These are phyloP conservation scores for Geotrichum phurueaensis DNA, from an alignment of 1,139 yeast species.

Conservation along the genomic window DNA sequence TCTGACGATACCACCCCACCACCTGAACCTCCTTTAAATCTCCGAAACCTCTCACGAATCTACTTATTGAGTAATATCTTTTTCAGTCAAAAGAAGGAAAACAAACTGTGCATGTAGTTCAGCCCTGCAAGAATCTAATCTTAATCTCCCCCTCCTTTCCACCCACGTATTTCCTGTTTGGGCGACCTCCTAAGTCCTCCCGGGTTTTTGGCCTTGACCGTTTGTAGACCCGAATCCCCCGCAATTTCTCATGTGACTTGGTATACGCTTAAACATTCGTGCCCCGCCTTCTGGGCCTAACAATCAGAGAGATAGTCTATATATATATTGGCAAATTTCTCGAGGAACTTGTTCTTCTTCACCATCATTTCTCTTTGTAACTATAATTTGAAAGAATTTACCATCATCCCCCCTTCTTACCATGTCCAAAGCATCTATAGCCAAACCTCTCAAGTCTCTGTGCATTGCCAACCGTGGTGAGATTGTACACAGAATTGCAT, in stretches of 20 bases:
- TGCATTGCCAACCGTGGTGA: constrained; percentile 47
- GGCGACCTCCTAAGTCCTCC: neutral
- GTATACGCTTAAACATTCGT: neutral
- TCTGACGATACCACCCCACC: neutral
- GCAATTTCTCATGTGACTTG: neutral
- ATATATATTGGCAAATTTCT: neutral
- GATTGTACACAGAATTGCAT: constrained; percentile 42
- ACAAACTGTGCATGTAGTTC: neutral
- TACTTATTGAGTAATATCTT: too few relatives aligned
- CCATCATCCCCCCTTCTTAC: neutral
- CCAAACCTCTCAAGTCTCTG: constrained; percentile 33
- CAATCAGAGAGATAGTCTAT: neutral
- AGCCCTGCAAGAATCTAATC: neutral
- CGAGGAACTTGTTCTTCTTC: neutral
- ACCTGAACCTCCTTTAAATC: neutral
- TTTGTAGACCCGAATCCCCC: neutral
- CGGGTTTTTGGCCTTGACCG: neutral
- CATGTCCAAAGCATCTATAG: constrained; percentile 15
- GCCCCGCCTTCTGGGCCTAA: neutral
- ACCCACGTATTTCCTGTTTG: neutral
- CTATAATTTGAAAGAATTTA: neutral
- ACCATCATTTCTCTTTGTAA: neutral
- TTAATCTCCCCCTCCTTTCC: neutral
- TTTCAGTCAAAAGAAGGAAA: neutral
- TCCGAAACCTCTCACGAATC: too few relatives aligned